Base-by-base conservation (phyloP, 1,284 basidiomycete species). In the Apiotrichum veenhuisii region DNA sequence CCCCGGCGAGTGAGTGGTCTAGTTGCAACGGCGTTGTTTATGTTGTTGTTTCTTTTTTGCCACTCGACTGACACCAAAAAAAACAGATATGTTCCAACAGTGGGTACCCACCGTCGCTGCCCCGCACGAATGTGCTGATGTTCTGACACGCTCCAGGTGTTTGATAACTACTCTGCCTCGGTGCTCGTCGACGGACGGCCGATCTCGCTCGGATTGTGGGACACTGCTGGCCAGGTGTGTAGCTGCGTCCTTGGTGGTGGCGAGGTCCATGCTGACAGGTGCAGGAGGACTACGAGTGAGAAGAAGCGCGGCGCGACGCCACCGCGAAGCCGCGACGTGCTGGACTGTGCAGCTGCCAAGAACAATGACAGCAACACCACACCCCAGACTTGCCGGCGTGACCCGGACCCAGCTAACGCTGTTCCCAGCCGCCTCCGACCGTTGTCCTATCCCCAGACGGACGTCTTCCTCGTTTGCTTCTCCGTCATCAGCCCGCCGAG, bases 151-250 rank as follows among this genome's bases (percentile, higher is more conserved):
- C 22, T n/a, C 38, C 56, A 59, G 59, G 73, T 77, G 11, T 77
- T 77, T 50, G 76, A 77, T 59, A 77, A 77, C 59, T 77, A 77
- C 61, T 73, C 70, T 3, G 74, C 76, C 10, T 69, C 92, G 79
- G 94, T 99, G 57, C 92, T 98, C 87, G 94, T 99, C 59, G 96
- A 98, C 74, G 91, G 93, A 67, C 94, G 95, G 81, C 96, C 96
- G 47, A 94, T 98, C 27, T 70, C 67, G 30, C 57, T 77, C 7
- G 75, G 75, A 50, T 49, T 77, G 38, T 77, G 75, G 75, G 75
- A 77, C 75, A 96, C 92, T 23, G 72, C 69, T 43, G 93, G 93
- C 66, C 46, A 48, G 46, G 46, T 48, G 34, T n/a, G 46, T 37
- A 5, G n/a, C n/a, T n/a, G n/a, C n/a, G n/a, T n/a, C n/a, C n/a